phyloP scores from a whole-genome alignment of 768 basidiomycete species.

The Boletus rubroflammeus region DNA sequence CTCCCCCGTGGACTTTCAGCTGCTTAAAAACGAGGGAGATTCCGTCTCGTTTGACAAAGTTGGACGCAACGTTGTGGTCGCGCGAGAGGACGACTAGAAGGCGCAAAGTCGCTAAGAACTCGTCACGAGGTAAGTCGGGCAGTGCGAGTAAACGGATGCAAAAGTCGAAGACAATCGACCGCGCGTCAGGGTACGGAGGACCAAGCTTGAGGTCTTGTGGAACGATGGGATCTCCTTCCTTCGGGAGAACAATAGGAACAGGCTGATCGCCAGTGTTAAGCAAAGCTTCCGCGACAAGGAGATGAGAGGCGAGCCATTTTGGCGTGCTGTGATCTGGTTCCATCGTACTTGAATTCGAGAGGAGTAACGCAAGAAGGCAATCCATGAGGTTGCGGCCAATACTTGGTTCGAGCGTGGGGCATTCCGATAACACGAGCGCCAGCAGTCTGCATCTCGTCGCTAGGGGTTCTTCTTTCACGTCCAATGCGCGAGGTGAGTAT shows the following conservation, averaged over 20 bases:
- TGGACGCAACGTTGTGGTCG: slow-evolving; percentile 57
- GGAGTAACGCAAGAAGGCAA: slow-evolving; percentile 60
- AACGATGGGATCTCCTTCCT: slow-evolving; percentile 62
- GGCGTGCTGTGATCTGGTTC: slow-evolving; percentile 59
- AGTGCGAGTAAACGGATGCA: slow-evolving; percentile 67
- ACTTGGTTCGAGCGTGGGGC: slow-evolving; percentile 53
- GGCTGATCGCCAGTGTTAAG: slow-evolving; percentile 76
- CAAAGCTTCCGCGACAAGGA: slow-evolving; percentile 83
- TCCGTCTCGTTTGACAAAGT: slow-evolving; percentile 68
- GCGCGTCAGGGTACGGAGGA: slow-evolving; percentile 58
- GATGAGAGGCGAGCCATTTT: slow-evolving; percentile 82
- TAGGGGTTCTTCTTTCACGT: slow-evolving; percentile 70
- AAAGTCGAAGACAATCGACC: slow-evolving; percentile 68
- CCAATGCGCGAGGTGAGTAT: slow-evolving; percentile 62
- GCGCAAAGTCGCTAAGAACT: slow-evolving; percentile 76
- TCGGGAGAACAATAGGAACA: slow-evolving; percentile 57
- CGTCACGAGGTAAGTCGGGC: slow-evolving; percentile 67
- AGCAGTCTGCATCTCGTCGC: slow-evolving; percentile 82
- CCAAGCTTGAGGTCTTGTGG: slow-evolving; percentile 53
- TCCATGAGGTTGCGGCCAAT: slow-evolving; percentile 64
- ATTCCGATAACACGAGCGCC: slow-evolving; percentile 78
- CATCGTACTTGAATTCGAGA: slow-evolving; percentile 49
- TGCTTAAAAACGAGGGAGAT: slow-evolving; percentile 62
- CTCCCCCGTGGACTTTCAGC: slow-evolving; percentile 53
- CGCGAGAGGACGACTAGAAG: slow-evolving; percentile 83